Evolutionary conservation across 2,329 filamentous ascomycete genomes (phyloP), one percentile per base, ranked within the genome.

Genomic region (Thelonectria rubi): DNA sequence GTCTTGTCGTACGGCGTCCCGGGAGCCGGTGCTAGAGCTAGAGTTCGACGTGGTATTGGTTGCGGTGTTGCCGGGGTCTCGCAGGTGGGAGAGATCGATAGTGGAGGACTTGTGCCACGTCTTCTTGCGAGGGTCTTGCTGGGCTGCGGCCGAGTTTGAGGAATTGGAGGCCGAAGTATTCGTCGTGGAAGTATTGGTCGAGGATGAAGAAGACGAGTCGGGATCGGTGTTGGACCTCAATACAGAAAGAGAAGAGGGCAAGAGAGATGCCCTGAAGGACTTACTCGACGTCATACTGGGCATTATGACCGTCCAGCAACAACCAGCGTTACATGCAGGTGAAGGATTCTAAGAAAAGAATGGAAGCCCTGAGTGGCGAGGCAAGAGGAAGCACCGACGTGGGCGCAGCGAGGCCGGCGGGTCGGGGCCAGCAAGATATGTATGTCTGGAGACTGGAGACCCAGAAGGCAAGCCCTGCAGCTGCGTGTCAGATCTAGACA

Each of bases 241-340:
- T 69, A 79, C 74, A 65, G 77, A 77, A 64, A 75, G 63, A 60
- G 75, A 75, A 68, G 75, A 73, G 66, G 75, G 72, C 65, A 80
- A 72, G 55, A 75, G 68, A 60, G 74, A 73, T 55, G 75, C 74
- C 72, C 77, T 73, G 69, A 76, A 73, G 64, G 77, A 81, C 78
- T 81, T 82, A 78, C 77, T 78, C 70, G 79, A 80, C 73, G 79
- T 76, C 79, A 81, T 81, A 68, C 69, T 77, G 76, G 75, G 75
- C 72, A 73, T 73, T 60, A 72, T 70, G 69, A 73, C 66, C 61
- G 65, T 70, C 72, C 58, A 49, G 55, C 51, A 54, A 20, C 58
- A 56, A 39, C 71, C 70, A 69, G 69, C 69, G 69, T 72, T 68
- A 71, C 74, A 70, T 73, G 69, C 73, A 74, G 71, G 64, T 68